Percentiles rank a stretch among this genome's conserved stretches.
These are phyloP conservation scores for Opeltia flavorubescens DNA, from an alignment of 495 filamentous ascomycete species.

Conservation along the genomic window DNA sequence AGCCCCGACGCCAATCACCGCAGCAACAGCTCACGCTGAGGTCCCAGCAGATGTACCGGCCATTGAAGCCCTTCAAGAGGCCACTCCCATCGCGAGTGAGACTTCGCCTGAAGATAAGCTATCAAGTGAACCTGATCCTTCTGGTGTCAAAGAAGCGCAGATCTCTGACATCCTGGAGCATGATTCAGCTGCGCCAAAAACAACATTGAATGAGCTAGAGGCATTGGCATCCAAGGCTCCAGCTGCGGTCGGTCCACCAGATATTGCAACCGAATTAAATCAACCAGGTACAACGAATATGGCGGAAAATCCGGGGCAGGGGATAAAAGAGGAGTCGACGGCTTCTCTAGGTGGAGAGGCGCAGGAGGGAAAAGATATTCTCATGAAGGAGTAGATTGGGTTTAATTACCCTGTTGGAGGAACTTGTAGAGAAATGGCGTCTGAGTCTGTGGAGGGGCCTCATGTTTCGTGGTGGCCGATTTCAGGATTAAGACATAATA, in stretches of 20 bases:
- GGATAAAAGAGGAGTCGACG: constrained; percentile 11
- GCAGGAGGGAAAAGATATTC: constrained; percentile 7
- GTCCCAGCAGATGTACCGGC: neutral
- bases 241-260: neutral
- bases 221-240: constrained; percentile 1
- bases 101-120: neutral
- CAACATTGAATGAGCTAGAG: neutral
- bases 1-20: neutral
- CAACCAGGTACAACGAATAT: constrained; percentile 15
- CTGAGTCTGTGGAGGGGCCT: too few relatives aligned
- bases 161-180: neutral
- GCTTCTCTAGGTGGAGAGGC: constrained; percentile 12
- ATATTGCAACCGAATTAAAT: constrained; percentile 3
- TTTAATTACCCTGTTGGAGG: too few relatives aligned
- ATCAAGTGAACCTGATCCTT: neutral
- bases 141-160: neutral
- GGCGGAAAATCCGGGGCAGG: constrained; percentile 3
- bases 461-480: too few relatives aligned
- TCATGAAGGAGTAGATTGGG: constrained; percentile 8
- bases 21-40: neutral
- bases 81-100: neutral
- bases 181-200: neutral
- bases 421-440: too few relatives aligned
- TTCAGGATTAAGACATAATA: too few relatives aligned
- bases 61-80: neutral